Percentiles rank a stretch among this genome's conserved stretches.
phyloP scores from a whole-genome alignment of 1,139 yeast species.

The Hemisphaericaspora lyxosophila region DNA sequence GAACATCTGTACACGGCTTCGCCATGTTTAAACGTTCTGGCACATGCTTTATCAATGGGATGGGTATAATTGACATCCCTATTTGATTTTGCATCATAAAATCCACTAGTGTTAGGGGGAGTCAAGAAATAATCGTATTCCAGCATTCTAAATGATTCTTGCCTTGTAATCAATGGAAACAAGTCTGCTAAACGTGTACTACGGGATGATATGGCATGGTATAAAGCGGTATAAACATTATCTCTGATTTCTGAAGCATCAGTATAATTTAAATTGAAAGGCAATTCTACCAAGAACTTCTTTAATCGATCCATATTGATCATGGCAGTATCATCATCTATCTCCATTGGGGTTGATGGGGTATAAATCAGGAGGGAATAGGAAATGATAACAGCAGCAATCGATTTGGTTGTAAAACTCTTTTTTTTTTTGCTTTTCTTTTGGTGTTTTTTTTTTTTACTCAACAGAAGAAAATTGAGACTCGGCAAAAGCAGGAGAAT shows the following conservation, averaged over 20 bases:
- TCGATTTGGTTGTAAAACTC: background rate
- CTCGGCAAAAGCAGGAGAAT: no score
- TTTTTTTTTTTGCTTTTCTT: no score
- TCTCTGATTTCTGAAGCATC: slow-evolving; percentile 16
- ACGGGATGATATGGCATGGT: slow-evolving; percentile 31
- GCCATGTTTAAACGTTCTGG: slow-evolving; percentile 55
- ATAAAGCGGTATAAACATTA: slow-evolving; percentile 28
- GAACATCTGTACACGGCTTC: slow-evolving; percentile 67
- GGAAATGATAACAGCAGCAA: no score
- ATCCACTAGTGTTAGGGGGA: slow-evolving; percentile 8
- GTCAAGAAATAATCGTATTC: slow-evolving; percentile 11
- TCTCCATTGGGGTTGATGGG: slow-evolving; percentile 1
- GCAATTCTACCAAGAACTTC: slow-evolving; percentile 30
- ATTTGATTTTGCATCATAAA: slow-evolving; percentile 12
- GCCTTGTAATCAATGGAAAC: slow-evolving; percentile 26
- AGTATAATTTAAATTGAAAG: slow-evolving; percentile 20
- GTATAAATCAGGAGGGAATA: background rate
- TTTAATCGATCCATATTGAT: slow-evolving; percentile 11
- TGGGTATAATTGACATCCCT: slow-evolving; percentile 20
- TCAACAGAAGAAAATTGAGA: background rate
- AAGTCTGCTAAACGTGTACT: slow-evolving; percentile 27
- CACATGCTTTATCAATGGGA: slow-evolving; percentile 52
- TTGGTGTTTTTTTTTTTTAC: no score
- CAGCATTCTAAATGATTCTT: slow-evolving; percentile 14
- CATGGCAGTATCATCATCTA: slow-evolving; percentile 1